Evolutionary conservation across 257 asterid species (phyloP), one percentile per base, ranked within the genome.

Genomic region (Fraxinus quadrangulata): DNA sequence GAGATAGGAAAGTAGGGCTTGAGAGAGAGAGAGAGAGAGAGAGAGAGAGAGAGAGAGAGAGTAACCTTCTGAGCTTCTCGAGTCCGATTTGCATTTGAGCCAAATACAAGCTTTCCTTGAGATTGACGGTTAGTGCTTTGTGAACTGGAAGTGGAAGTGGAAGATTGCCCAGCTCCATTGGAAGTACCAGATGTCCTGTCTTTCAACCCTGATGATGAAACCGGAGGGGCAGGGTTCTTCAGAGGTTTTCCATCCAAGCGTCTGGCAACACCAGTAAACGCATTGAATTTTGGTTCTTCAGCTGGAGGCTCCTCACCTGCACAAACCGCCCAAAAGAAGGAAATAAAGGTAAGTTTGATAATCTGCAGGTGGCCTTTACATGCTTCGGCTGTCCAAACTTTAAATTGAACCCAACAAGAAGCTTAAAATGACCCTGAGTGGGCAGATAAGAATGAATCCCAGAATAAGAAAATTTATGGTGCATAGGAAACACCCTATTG

Each of bases 101-200:
- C 98, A 51, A 96, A 96, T 17, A 96, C 97, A 5, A 96, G 97
- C 87, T 96, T 96, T 47, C 99, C 99, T 71, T 89, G 97, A 66
- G 96, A 83, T 76, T 94, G 98, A 47, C 90, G 91, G 76, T 75
- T 89, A 59, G 89, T 36, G 77, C 86, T 85, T 74, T 90, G 97
- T 36, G 97, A 80, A 81, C 89, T 85, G 39, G 97, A 81, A 81
- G 89, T 85, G 11, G 89, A 88, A 61, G 91, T 84, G 7, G 92
- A 75, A 80, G 93, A 80, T 19, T 81, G 74, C 28, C 86, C 86
- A 28, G 80, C 85, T 37, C 84, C 83, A 78, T 70, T 75, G 26
- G 94, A 49, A 65, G 19, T 77, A 72, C 71, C 83, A 31, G 88
- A 80, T 75, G 72, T 80, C 87, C 88, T 88, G 80, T 83, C 90